Evolutionary conservation across 371 early-diverging fungal species (phyloP), one percentile per base, ranked within the genome.

Genomic region (Syncephalastrum contaminatum): DNA sequence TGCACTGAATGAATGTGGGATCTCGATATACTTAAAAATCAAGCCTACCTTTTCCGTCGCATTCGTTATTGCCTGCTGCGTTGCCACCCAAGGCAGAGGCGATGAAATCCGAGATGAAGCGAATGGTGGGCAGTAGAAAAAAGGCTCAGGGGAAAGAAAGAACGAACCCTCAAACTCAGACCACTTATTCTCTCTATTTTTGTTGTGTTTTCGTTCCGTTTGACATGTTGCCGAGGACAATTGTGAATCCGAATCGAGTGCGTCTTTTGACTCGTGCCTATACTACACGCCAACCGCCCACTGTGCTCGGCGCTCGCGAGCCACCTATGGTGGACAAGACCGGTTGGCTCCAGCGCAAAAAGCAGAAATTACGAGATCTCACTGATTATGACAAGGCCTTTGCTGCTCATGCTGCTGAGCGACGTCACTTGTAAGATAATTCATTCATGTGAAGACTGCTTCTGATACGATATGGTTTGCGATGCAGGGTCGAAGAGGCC

Each of bases 391-490:
- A 80, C 41, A 80, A 75, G 25, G 75, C 73, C 19, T 70, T 75
- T 62, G 72, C 72, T 43, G 76, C 80, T 19, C 77, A 86, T 61
- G 73, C 72, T 43, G 70, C 67, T 36, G 80, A 85, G 59, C 67
- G 87, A 22, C 73, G 79, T 52, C 63, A 72, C 51, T 64, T 88
- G 86, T 83, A 73, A 58, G 81, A 15, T 18, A 30, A 1, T n/a
- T 30, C 16, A 48, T 53, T 21, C 14, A 21, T 42, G 16, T 16
- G 15, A 30, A 41, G 12, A 16, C 14, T 19, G 18, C 21, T n/a
- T 42, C 21, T 53, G 43, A 18, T 43, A 3, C 3, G 15, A 53
- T 21, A 8, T 19, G 18, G 3, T 41, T 20, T 13, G 12, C 1
- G 12, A 50, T 42, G 30, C 49, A 81, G 83, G 44, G 71, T 86